These are phyloP conservation scores for Candida albicans DNA, from an alignment of 1,139 yeast species.

Conservation along the genomic window DNA sequence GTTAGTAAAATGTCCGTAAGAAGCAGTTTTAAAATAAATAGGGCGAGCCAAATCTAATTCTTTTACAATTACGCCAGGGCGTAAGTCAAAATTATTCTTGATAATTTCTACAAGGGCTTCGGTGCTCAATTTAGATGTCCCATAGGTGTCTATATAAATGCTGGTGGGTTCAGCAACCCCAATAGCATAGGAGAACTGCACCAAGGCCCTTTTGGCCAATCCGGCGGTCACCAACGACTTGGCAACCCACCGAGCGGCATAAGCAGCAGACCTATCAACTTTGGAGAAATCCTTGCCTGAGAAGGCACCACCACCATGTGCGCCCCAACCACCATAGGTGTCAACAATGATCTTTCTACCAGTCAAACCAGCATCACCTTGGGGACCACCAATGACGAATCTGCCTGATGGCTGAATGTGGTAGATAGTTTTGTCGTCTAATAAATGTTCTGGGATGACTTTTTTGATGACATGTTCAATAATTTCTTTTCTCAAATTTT, in stretches of 20 bases:
- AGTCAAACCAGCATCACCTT: constrained; percentile 99
- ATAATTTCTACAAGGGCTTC: constrained; percentile 89
- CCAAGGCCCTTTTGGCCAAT: constrained; percentile 95
- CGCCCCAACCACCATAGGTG: constrained; percentile 99
- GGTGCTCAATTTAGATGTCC: constrained; percentile 88
- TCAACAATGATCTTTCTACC: constrained; percentile 99
- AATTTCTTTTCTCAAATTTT: constrained; percentile 79
- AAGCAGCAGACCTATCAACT: constrained; percentile 99
- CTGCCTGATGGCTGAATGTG: constrained; percentile 99
- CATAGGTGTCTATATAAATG: constrained; percentile 95
- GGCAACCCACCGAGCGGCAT: constrained; percentile 99
- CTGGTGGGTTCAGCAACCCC: constrained; percentile 99
- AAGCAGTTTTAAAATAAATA: constrained; percentile 97
- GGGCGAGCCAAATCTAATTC: constrained; percentile 98
- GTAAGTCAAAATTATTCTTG: constrained; percentile 92
- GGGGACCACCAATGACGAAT: constrained; percentile 99
- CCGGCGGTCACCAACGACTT: constrained; percentile 94
- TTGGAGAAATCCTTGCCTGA: constrained; percentile 99
- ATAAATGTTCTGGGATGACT: constrained; percentile 86
- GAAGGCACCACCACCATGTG: constrained; percentile 99
- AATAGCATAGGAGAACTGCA: constrained; percentile 98
- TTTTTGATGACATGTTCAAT: constrained; percentile 79
- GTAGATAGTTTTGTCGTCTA: constrained; percentile 93
- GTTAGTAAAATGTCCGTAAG: constrained; percentile 99
- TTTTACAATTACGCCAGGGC: constrained; percentile 98